Evolutionary conservation across 257 asterid species (phyloP), one percentile per base, ranked within the genome.

Genomic region (Gynochthodes officinalis): DNA sequence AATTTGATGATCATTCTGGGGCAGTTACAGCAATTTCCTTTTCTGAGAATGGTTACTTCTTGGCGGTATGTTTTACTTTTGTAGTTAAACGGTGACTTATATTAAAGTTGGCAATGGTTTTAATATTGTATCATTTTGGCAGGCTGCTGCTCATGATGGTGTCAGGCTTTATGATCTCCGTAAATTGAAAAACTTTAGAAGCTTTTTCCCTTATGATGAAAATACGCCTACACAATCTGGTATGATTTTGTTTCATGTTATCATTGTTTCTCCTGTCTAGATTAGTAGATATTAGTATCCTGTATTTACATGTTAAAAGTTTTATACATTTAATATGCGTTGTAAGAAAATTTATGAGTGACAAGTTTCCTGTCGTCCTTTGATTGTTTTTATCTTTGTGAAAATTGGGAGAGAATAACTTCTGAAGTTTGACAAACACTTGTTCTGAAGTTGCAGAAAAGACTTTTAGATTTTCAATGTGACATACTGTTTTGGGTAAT

Each of bases 71-170:
- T 81, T 59, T 77, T 77, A 75, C 49, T 68, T 73, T 62, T 50
- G n/a, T 33, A 43, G 9, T 40, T 58, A 73, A 33, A 54, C 33
- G 46, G 43, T 67, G 69, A 27, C 43, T 33, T 10, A 28, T 19
- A 8, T 27, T 10, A 6, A 43, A 57, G 39, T 46, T 48, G 6
- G 57, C 54, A 5, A 46, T 67, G 59, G 48, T 64, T 72, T 79
- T 40, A 76, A 32, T 46, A 71, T 58, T 64, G 69, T 75, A 72
- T 76, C 66, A 46, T 71, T 77, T 64, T 76, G 75, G 71, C 90
- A 95, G 98, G 93, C 98, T 79, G 98, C 98, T 69, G 98, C 98
- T 63, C 94, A 86, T 69, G 99, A 95, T 86, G 99, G 99, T 72
- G 99, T 95, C 70, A 90, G 89, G 87, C 96, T 95, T 70, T 95